Conservation (phyloP, 352 stramenopile genomes). For the Pilasporangium apinafurcum region DNA sequence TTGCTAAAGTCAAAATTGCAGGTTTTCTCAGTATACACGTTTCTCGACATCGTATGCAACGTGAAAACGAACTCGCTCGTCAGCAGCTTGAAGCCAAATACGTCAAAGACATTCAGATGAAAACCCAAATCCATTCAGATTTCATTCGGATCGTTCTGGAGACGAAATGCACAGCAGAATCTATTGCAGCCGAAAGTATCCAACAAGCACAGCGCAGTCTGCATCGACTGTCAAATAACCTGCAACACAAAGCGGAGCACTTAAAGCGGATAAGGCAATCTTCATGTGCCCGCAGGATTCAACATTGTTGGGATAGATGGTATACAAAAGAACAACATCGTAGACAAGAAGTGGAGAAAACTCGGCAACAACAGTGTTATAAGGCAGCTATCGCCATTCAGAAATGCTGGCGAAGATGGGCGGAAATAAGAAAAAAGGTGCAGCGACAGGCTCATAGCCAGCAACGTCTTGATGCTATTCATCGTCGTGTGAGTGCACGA, state of each 20-base stretch:
- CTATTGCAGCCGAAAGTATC: conserved; percentile 6
- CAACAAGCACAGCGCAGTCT: conserved; percentile 4
- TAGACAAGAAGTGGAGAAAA: background rate
- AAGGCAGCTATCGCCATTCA: conserved; percentile 5
- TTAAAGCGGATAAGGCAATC: conserved; percentile 1
- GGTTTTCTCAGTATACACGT: conserved; percentile 1
- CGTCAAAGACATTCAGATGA: conserved; percentile 9
- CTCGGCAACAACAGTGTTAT: conserved; percentile 9
- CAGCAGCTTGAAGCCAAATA: conserved; percentile 12
- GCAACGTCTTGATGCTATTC: background rate
- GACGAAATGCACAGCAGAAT: conserved; percentile 22
- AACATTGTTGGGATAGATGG: background rate
- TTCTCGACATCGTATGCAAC: conserved; percentile 15
- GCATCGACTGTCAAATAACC: background rate
- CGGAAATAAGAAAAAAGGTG: conserved; percentile 4
- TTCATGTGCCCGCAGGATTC: background rate
- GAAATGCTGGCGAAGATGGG: conserved; percentile 4
- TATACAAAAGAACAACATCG: too few species aligned
- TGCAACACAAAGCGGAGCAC: conserved; percentile 9
- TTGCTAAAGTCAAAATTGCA: conserved; percentile 1
- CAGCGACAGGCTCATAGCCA: background rate
- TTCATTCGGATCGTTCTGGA: conserved; percentile 28
- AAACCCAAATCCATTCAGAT: conserved; percentile 13
- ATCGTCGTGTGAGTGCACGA: background rate
- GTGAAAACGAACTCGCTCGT: conserved; percentile 7